Base-by-base conservation (phyloP, 192 early-diverging fungal species). In the Umbelopsis ramanniana region DNA sequence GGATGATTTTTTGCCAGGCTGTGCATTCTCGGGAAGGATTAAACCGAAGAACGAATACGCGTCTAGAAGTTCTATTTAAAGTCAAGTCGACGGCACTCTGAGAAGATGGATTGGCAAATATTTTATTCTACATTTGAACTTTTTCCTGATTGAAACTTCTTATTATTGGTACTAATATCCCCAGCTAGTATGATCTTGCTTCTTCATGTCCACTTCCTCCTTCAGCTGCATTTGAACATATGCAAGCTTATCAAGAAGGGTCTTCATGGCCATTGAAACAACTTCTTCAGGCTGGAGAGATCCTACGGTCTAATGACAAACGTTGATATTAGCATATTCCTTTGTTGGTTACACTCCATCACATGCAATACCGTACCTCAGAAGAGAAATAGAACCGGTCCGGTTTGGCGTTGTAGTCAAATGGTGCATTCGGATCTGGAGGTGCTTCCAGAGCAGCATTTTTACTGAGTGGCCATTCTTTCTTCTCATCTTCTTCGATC, bases 401-500 rank as follows among this genome's bases (percentile, higher is more conserved):
- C 3, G 93, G 93, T 75, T 89, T 92, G 15, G 91, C 93, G 67
- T 90, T 95, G 48, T 83, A 94, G 72, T 95, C 93, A 73, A 92
- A 95, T 46, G 86, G 83, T 52, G 81, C 84, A 72, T 82, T 78
- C 21, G 80, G 79, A 24, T 82, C 78, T 24, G 82, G 76, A 11
- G 78, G 79, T 43, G 79, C 71, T 73, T 94, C 93, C 69, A 89
- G 84, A 45, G 68, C 63, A 8, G 91, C 92, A 48, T 92, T 91
- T 76, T 82, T 84, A 52, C 85, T 88, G 43, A 84, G 74, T 60
- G 87, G 91, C 83, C 83, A 90, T 96, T 96, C 98, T 83, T 99
- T 96, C 46, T 83, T 81, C 69, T 91, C 89, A 23, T 88, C 84
- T 79, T 95, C 91, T 72, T 99, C 97, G 75, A 91, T 87, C 97